Base-by-base conservation (phyloP, 805 yeast species). In the Myxozyma sirexii region DNA sequence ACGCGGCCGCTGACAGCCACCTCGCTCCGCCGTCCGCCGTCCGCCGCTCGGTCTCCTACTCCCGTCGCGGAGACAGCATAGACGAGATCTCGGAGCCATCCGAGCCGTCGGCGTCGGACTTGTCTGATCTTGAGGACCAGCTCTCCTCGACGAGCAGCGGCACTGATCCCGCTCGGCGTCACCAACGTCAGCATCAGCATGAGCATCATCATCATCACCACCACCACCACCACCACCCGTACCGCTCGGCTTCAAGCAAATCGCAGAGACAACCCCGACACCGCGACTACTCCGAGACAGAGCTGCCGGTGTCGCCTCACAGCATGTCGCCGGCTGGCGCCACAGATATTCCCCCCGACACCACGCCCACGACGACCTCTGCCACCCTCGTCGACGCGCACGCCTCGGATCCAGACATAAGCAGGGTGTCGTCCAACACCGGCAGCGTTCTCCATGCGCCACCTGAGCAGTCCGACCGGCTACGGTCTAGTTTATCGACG, bases 381-480 rank as follows among this genome's bases (percentile, higher is more conserved):
- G 31, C 47, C 31, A 24, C 10, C 47, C 26, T 29, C 33, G 33
- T 7, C 33, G 33, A 10, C 10, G 33, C 6, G 33, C 26, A 42
- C 12, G n/a, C 46, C 5, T 12, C 48, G 17, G 48, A 17, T n/a
- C 12, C 50, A 7, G 24, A 29, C 10, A 29, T 46, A 7, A 33
- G 39, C 41, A 46, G 24, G n/a, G 50, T 24, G 5, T 17, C n/a
- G 21, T 48, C 53, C 35, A 48, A 48, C 23, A 48, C 53, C 4
- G 53, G 53, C 42, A 37, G 44, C 23, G 53, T 48, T n/a, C 35
- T 48, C 24, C 53, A 35, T 12, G 35, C 48, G 12, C 48, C 19
- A 7, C n/a, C 33, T 7, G 48, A 44, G 24, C 29, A 19, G 1
- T 6, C 49, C 10, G 24, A 45, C 15, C 51, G 13, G 6, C 26